Conservation (phyloP, 2,329 filamentous ascomycete genomes). For the Aspergillus persii region DNA sequence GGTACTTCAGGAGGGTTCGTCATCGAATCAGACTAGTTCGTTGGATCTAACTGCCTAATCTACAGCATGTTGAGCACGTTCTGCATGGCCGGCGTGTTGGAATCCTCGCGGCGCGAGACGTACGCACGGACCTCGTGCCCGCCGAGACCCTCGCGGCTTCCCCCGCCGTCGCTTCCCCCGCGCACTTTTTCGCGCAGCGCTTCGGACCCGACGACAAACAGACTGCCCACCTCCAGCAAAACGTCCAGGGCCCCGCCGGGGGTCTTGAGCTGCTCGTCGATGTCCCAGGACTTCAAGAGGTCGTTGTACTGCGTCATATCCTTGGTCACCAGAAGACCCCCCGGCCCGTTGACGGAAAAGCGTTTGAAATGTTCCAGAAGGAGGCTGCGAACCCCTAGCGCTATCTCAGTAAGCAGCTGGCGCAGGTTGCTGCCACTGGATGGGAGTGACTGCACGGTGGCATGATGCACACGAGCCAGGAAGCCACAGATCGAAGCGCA, state of each 20-base stretch:
- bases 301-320: constrained; percentile 93
- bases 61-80: constrained; percentile 69
- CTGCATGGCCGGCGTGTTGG: constrained; percentile 75
- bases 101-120: constrained; percentile 82
- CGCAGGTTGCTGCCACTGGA: constrained; percentile 71
- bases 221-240: constrained; percentile 85
- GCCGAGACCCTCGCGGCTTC: constrained; percentile 43
- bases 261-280: constrained; percentile 59
- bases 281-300: constrained; percentile 77
- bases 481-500: constrained; percentile 81
- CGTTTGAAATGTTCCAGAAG: constrained; percentile 93
- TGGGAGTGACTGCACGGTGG: constrained; percentile 63
- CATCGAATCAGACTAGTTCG: too few relatives aligned
- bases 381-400: constrained; percentile 70
- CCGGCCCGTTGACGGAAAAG: constrained; percentile 88
- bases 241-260: constrained; percentile 68
- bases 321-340: constrained; percentile 91
- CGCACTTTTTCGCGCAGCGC: constrained; percentile 69
- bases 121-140: constrained; percentile 68
- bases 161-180: constrained; percentile 32
- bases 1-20: too few relatives aligned
- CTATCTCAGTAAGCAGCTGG: constrained; percentile 79
- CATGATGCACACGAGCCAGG: constrained; percentile 64
- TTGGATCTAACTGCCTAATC: not conserved
- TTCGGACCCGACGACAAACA: constrained; percentile 90